phyloP scores from a whole-genome alignment of 192 early-diverging fungal species.

The Neocallimastix lanati region DNA sequence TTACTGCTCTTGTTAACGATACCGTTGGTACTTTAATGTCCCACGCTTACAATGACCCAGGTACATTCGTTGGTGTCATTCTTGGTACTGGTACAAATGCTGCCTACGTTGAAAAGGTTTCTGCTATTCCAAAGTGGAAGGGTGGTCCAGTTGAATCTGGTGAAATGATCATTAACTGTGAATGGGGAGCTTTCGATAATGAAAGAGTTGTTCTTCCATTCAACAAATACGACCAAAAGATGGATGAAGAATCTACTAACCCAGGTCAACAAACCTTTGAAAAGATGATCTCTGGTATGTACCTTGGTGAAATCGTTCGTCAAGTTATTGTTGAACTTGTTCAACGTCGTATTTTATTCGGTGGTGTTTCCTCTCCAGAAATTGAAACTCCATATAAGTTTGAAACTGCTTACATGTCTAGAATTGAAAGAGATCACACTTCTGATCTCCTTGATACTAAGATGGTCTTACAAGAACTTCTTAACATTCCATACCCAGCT shows the following conservation, averaged over 20 bases:
- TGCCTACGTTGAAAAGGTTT: slow-evolving; percentile 73
- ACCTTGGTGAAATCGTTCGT: slow-evolving; percentile 79
- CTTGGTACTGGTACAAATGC: slow-evolving; percentile 91
- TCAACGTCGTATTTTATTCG: slow-evolving; percentile 55
- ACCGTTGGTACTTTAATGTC: slow-evolving; percentile 85
- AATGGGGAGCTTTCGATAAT: slow-evolving; percentile 83
- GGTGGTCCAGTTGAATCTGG: slow-evolving; percentile 13
- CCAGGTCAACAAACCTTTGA: slow-evolving; percentile 79
- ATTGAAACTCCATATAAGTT: slow-evolving; percentile 29
- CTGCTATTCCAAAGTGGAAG: slow-evolving; percentile 57
- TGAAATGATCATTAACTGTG: slow-evolving; percentile 89
- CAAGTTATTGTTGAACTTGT: slow-evolving; percentile 65
- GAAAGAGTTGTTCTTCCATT: slow-evolving; percentile 60
- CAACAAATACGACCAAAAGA: slow-evolving; percentile 66
- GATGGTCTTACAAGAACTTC: slow-evolving; percentile 16
- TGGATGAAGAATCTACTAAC: slow-evolving; percentile 62
- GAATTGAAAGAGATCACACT: slow-evolving; percentile 19
- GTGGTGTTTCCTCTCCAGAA: slow-evolving; percentile 34
- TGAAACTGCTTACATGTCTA: slow-evolving; percentile 33
- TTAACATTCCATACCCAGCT: slow-evolving; percentile 31
- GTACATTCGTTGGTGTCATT: slow-evolving; percentile 71
- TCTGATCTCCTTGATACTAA: slow-evolving; percentile 1
- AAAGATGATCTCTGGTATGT: slow-evolving; percentile 91
- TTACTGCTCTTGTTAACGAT: slow-evolving; percentile 87
- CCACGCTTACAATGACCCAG: slow-evolving; percentile 67